These are phyloP conservation scores for Hyaloscypha variabilis DNA, from an alignment of 495 filamentous ascomycete species.

Conservation along the genomic window DNA sequence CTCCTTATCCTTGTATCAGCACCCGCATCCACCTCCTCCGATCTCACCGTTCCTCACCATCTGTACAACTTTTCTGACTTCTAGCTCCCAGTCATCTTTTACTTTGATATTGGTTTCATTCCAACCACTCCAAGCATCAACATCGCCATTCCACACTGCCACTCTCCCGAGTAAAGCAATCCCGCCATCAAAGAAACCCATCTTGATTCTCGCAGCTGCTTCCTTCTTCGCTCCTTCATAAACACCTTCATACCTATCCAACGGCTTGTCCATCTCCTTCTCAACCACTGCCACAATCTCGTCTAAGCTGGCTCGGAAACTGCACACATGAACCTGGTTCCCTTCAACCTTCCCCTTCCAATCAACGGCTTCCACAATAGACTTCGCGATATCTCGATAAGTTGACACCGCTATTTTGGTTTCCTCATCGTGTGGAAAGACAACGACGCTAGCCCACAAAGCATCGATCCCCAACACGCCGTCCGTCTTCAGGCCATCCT, in stretches of 20 bases:
- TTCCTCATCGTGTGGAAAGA: conserved; percentile 12
- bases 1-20: neutral
- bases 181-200: conserved; percentile 24
- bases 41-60: conserved; percentile 16
- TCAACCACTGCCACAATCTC: conserved; percentile 14
- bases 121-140: conserved; percentile 17
- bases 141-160: conserved; percentile 20
- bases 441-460: conserved; percentile 15
- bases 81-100: neutral
- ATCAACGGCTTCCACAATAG: conserved; percentile 2
- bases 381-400: conserved; percentile 15
- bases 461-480: conserved; percentile 20
- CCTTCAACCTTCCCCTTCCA: neutral
- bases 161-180: conserved; percentile 21
- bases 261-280: conserved; percentile 4
- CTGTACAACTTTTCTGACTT: conserved; percentile 8
- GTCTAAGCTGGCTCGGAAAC: conserved; percentile 2
- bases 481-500: conserved; percentile 22
- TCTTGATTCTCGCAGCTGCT: conserved; percentile 24
- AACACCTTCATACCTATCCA: conserved; percentile 25
- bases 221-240: conserved; percentile 22
- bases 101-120: neutral
- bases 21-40: conserved; percentile 16
- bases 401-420: conserved; percentile 16
- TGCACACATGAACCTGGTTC: conserved; percentile 8